Conservation (phyloP, 225 moss, liverwort and hornwort genomes). For the Pleurozium schreberi region DNA sequence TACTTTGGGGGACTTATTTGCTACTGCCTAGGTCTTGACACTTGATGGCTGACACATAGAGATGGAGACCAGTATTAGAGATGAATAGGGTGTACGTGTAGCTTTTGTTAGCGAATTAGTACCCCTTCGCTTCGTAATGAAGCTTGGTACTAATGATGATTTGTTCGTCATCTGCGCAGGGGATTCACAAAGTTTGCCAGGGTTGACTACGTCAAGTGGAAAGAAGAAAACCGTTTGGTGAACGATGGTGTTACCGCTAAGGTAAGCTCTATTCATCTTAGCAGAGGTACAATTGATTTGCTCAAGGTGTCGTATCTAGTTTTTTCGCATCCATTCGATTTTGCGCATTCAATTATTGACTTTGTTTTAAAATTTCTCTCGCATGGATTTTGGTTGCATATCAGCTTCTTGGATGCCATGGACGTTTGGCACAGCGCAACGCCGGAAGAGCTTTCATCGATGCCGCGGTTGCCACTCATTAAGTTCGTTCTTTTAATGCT, state of each 20-base stretch:
- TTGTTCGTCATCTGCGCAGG: constrained; percentile 5
- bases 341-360: neutral
- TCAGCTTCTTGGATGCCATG: constrained; percentile 67
- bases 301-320: neutral
- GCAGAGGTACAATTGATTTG: neutral
- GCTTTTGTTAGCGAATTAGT: neutral
- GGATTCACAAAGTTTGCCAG: constrained; percentile 73
- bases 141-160: neutral
- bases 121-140: neutral
- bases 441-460: constrained; percentile 52
- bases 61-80: neutral
- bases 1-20: neutral
- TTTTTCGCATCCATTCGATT: neutral
- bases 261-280: neutral
- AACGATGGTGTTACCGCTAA: constrained; percentile 65
- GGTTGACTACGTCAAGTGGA: constrained; percentile 70
- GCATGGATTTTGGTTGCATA: neutral
- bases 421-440: constrained; percentile 22
- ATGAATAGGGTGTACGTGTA: neutral
- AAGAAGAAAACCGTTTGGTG: constrained; percentile 55
- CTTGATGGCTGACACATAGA: neutral
- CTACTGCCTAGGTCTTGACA: neutral
- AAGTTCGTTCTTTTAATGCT: neutral
- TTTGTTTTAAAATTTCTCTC: neutral
- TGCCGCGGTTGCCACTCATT: constrained; percentile 34